Percentiles rank a stretch among this genome's conserved stretches.
Conservation (phyloP, 345 rosid species). For the Arabis hirsuta region DNA sequence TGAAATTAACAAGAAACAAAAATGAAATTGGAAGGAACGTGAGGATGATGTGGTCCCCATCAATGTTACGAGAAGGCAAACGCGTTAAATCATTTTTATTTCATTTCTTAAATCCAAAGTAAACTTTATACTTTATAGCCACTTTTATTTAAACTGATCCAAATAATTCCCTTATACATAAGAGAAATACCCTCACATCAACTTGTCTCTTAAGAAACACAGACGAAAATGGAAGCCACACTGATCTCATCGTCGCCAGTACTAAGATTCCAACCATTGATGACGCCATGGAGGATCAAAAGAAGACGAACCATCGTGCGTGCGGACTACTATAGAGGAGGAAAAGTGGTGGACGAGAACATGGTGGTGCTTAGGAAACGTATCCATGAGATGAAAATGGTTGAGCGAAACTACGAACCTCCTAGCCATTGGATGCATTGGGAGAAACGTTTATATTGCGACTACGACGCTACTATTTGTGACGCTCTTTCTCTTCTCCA, state of each 20-base stretch:
- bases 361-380: slow-evolving; percentile 67
- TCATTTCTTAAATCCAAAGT: slow-evolving; percentile 27
- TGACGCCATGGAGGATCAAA: slow-evolving; percentile 13
- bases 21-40: slow-evolving; percentile 30
- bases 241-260: slow-evolving; percentile 25
- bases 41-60: slow-evolving; percentile 22
- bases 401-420: slow-evolving; percentile 64
- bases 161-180: slow-evolving; percentile 17
- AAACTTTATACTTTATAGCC: background rate
- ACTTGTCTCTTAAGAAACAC: slow-evolving; percentile 17
- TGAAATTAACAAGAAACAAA: slow-evolving; percentile 13
- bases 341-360: slow-evolving; percentile 59
- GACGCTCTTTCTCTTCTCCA: slow-evolving; percentile 54
- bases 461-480: slow-evolving; percentile 56
- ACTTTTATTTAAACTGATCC: background rate
- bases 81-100: slow-evolving; percentile 31
- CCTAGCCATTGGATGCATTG: slow-evolving; percentile 69
- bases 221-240: slow-evolving; percentile 26
- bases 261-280: slow-evolving; percentile 33
- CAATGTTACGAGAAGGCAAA: slow-evolving; percentile 22
- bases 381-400: slow-evolving; percentile 66
- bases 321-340: slow-evolving; percentile 38
- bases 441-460: slow-evolving; percentile 60
- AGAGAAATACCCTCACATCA: background rate
- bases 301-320: slow-evolving; percentile 21